These are phyloP conservation scores for Xylaria telfairii DNA, from an alignment of 495 filamentous ascomycete species.

Conservation along the genomic window DNA sequence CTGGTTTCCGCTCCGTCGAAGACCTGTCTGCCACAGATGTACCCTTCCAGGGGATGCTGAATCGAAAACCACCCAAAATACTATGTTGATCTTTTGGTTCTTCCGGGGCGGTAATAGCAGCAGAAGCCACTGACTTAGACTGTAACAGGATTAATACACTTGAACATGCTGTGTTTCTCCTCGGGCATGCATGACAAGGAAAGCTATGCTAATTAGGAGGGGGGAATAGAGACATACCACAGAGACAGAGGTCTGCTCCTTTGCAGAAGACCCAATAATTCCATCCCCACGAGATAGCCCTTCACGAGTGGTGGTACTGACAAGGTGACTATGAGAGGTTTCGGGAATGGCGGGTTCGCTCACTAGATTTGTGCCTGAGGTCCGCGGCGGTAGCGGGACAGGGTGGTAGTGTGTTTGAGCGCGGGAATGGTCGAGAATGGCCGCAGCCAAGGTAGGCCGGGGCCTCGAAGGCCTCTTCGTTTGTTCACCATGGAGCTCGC, in stretches of 20 bases:
- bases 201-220: background rate
- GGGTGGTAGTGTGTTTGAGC: background rate
- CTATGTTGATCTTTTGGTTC: slow-evolving; percentile 5
- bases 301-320: slow-evolving; percentile 25
- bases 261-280: background rate
- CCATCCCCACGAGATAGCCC: background rate
- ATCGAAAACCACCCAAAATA: slow-evolving; percentile 17
- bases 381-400: slow-evolving; percentile 25
- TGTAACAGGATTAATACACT: slow-evolving; percentile 11
- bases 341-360: slow-evolving; percentile 56
- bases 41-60: slow-evolving; percentile 23
- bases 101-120: slow-evolving; percentile 14
- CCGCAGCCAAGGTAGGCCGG: slow-evolving; percentile 23
- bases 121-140: slow-evolving; percentile 20
- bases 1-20: background rate
- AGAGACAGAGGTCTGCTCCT: slow-evolving; percentile 18
- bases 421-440: slow-evolving; percentile 23
- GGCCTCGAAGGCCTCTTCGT: slow-evolving; percentile 18
- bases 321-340: slow-evolving; percentile 48
- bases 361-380: slow-evolving; percentile 43
- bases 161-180: background rate
- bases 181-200: background rate
- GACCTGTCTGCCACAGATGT: background rate
- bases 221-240: slow-evolving; percentile 16
- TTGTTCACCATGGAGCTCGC: slow-evolving; percentile 21